Percentiles rank a stretch among this genome's conserved stretches.
These are phyloP conservation scores for Lipomyces oligophaga DNA, from an alignment of 805 yeast genomes.

Conservation along the genomic window DNA sequence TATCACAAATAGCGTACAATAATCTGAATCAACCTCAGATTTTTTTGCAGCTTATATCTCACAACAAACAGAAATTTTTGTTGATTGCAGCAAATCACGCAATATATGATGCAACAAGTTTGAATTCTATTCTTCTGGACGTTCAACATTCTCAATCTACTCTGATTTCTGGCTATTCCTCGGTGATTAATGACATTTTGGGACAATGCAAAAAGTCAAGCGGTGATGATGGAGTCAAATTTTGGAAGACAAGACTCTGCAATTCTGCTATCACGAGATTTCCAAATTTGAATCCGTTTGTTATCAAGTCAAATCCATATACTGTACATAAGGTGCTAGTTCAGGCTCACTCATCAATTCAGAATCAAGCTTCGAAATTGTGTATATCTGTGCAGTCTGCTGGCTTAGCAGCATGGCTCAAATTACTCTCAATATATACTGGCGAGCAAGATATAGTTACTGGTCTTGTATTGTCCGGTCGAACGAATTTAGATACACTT, in stretches of 20 bases:
- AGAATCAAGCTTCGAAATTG: too few relatives aligned
- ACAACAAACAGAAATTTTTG: conserved; percentile 4
- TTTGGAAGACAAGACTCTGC: conserved; percentile 19
- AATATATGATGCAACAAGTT: conserved; percentile 25
- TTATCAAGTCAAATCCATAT: too few relatives aligned
- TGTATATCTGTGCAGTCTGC: conserved; percentile 19
- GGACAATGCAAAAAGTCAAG: too few relatives aligned
- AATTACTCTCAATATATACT: conserved; percentile 18
- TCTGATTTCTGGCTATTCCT: neutral
- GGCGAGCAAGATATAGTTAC: conserved; percentile 23
- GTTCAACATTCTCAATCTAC: neutral
- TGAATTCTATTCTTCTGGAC: conserved; percentile 7
- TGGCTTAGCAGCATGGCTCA: conserved; percentile 28
- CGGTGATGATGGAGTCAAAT: too few relatives aligned
- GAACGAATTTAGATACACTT: conserved; percentile 10
- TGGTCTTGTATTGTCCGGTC: conserved; percentile 30
- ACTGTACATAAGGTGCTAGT: too few relatives aligned
- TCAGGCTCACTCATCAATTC: too few relatives aligned
- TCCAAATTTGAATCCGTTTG: conserved; percentile 21
- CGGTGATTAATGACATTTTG: conserved; percentile 8
- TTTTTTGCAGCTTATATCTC: conserved; percentile 11
- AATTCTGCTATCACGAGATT: conserved; percentile 6
- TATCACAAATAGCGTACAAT: conserved; percentile 1
- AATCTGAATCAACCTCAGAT: conserved; percentile 17
- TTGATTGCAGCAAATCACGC: conserved; percentile 27